Base-by-base conservation (phyloP, 306 rosid genomes). In the Cicer arietinum region DNA sequence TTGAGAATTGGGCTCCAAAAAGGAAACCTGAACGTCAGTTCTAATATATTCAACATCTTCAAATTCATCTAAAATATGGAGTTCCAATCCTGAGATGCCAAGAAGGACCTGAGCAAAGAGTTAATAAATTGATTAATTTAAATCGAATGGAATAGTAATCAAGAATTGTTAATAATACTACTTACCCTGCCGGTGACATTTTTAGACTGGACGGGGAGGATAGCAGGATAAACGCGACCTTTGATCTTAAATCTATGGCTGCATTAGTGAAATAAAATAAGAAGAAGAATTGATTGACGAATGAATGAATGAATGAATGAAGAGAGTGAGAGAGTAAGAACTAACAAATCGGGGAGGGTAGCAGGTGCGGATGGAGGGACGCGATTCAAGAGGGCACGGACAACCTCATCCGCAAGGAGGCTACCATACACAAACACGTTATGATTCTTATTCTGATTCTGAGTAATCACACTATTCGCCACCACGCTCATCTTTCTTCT, bases 171-270 rank as follows among this genome's bases (percentile, higher is more conserved):
- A 30, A 51, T 14, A 3, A 3, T 25, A 2, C 7, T 12, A 2
- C 6, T 35, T 35, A 60, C 67, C 13, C 80, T 89, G 72, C 97
- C 97, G 13, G 80, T 60, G 44, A 92, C 91, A 74, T 83, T 81
- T 47, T 85, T 60, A 14, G 77, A 67, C 58, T 80, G 74, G 10
- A 92, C 87, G 0, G 99, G 99, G 14, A 90, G 77, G 79, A 94
- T 92, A 72, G 99, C 96, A 2, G 98, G 97, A 85, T 94, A 94
- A 42, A 90, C 92, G 42, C 96, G 96, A 80, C 78, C 92, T 81
- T 85, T 90, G 90, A 91, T 85, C 85, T 90, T 89, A 50, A 85
- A 94, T 75, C 99, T 80, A 18, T 87, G 93, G 78, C 97, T 94
- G 76, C 83, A 69, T 22, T 0, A 42, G 14, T 8, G 6, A 51